phyloP scores from a whole-genome alignment of 2,329 filamentous ascomycete species.

The Talaromyces sp. region DNA sequence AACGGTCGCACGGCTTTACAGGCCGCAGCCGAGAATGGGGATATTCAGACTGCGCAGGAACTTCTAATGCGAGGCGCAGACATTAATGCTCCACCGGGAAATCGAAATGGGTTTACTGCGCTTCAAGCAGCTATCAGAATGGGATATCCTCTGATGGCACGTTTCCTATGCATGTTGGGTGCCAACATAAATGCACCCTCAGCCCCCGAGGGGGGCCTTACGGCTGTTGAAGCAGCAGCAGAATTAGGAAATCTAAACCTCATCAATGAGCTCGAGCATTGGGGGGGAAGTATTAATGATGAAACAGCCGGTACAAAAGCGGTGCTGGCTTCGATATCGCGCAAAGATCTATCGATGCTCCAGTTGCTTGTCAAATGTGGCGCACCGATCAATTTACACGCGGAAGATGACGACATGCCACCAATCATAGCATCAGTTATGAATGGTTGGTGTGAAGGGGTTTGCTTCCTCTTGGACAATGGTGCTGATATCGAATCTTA shows the following conservation, averaged over 20 bases:
- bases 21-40: background rate
- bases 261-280: background rate
- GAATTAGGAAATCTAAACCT: background rate
- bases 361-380: background rate
- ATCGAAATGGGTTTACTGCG: background rate
- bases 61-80: background rate
- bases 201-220: background rate
- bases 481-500: conserved; percentile 3
- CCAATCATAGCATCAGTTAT: background rate
- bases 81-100: background rate
- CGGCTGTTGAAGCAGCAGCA: background rate
- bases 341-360: background rate
- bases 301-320: background rate
- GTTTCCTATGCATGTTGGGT: background rate
- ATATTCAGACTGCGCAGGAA: background rate
- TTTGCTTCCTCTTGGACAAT: background rate
- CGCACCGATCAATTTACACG: background rate
- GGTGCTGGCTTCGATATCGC: background rate
- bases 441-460: background rate
- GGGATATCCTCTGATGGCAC: background rate
- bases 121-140: background rate
- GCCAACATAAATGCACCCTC: background rate
- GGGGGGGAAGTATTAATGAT: background rate
- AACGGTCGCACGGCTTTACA: background rate
- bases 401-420: background rate